Conservation (phyloP, 2,329 filamentous ascomycete genomes). For the Apiospora arundinis region DNA sequence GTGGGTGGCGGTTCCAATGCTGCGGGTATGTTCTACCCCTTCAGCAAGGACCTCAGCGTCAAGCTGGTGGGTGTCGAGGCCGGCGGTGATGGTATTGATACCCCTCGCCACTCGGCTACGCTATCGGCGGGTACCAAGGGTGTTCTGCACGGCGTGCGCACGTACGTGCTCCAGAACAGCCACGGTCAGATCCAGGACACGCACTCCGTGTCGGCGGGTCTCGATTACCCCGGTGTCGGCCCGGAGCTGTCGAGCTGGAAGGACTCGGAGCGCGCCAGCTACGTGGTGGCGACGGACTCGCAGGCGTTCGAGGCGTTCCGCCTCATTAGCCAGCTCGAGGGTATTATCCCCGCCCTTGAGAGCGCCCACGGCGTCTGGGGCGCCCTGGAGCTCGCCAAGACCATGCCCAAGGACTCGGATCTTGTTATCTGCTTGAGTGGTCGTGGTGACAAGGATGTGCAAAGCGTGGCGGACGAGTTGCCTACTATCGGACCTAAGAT, state of each 20-base stretch:
- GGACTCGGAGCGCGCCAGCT: constrained; percentile 83
- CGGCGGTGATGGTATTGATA: constrained; percentile 90
- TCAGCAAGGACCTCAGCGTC: constrained; percentile 82
- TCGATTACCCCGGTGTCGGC: constrained; percentile 97
- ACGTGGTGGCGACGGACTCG: constrained; percentile 89
- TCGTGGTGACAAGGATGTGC: constrained; percentile 96
- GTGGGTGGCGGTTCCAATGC: constrained; percentile 96
- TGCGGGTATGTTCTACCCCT: constrained; percentile 97
- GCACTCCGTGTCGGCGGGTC: constrained; percentile 93
- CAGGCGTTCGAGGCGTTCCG: constrained; percentile 89
- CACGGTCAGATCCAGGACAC: constrained; percentile 95
- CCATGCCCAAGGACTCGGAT: constrained; percentile 86
- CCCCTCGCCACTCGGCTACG: constrained; percentile 84
- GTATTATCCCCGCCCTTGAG: constrained; percentile 96
- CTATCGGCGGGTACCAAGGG: constrained; percentile 86
- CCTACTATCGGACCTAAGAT: constrained; percentile 89
- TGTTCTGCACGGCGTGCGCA: constrained; percentile 93
- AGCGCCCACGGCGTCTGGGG: constrained; percentile 92
- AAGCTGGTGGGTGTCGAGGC: constrained; percentile 94
- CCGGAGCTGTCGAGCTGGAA: constrained; percentile 95
- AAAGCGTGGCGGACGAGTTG: constrained; percentile 95
- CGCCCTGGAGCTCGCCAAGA: constrained; percentile 88
- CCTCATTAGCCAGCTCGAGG: constrained; percentile 84
- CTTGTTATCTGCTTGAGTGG: constrained; percentile 94
- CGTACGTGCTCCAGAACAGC: constrained; percentile 91